These are phyloP conservation scores for Lecanicillium sp. DNA, from an alignment of 2,329 filamentous ascomycete genomes.

Conservation along the genomic window DNA sequence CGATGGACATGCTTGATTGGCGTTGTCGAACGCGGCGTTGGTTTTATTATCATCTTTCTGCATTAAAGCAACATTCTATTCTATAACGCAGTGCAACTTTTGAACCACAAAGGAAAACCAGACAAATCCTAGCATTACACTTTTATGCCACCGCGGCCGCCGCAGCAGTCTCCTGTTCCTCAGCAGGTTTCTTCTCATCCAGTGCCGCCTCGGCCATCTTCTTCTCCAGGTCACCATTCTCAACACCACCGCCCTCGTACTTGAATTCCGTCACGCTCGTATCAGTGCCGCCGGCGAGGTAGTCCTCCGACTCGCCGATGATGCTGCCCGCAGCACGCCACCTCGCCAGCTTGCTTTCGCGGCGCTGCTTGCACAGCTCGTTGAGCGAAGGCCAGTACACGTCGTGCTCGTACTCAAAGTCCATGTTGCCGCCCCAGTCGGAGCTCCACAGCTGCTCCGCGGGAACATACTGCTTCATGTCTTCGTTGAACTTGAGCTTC, in stretches of 20 bases:
- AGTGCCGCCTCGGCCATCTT: constrained; percentile 7
- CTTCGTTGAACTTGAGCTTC: constrained; percentile 97
- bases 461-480: constrained; percentile 75
- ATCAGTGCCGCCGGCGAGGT: constrained; percentile 59
- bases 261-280: constrained; percentile 25
- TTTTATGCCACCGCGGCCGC: neutral
- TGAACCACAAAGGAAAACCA: too few species aligned
- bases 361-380: constrained; percentile 59
- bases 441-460: constrained; percentile 73
- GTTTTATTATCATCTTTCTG: too few species aligned
- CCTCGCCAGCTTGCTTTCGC: constrained; percentile 53
- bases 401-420: constrained; percentile 87
- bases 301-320: constrained; percentile 81
- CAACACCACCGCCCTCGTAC: constrained; percentile 12
- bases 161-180: constrained; percentile 15
- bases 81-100: too few species aligned
- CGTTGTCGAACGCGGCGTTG: too few species aligned
- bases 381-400: constrained; percentile 84
- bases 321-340: constrained; percentile 76
- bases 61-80: too few species aligned
- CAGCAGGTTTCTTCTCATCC: constrained; percentile 10
- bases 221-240: constrained; percentile 4
- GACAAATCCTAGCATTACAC: too few species aligned
- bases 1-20: too few species aligned
- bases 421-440: constrained; percentile 65